Conservation (phyloP, 2,329 filamentous ascomycete species). For the Fusarium goolgardi region DNA sequence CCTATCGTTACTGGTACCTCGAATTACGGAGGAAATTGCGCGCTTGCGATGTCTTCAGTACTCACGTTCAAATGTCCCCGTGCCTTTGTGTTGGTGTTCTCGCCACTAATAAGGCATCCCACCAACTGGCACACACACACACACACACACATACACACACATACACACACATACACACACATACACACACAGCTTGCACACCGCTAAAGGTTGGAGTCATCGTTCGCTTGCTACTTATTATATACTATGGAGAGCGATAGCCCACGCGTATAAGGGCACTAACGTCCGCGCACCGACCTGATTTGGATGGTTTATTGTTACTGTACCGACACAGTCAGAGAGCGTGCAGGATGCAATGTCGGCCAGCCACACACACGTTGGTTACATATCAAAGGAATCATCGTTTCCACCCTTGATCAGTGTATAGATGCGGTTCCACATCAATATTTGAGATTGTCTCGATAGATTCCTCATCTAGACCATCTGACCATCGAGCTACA, state of each 20-base stretch:
- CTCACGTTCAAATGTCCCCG: conserved; percentile 8
- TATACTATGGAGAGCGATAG: not conserved
- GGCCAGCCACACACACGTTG: conserved; percentile 21
- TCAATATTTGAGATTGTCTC: conserved; percentile 22
- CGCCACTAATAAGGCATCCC: conserved; percentile 30
- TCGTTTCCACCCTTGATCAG: conserved; percentile 25
- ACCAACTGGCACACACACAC: conserved; percentile 13
- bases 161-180: no score
- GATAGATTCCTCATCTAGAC: conserved; percentile 21
- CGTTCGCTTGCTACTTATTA: conserved; percentile 7
- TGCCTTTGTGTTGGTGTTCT: conserved; percentile 20
- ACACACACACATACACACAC: not conserved
- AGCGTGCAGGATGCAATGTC: conserved; percentile 22
- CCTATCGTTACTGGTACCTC: conserved; percentile 16
- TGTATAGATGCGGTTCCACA: conserved; percentile 26
- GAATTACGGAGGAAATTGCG: conserved; percentile 8
- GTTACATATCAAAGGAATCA: conserved; percentile 21
- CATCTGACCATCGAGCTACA: conserved; percentile 8
- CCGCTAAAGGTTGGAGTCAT: conserved; percentile 20
- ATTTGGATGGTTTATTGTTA: conserved; percentile 11
- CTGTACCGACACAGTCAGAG: conserved; percentile 1
- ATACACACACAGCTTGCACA: conserved; percentile 10
- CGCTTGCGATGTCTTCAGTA: conserved; percentile 15
- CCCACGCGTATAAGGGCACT: conserved; percentile 23
- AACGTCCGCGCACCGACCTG: conserved; percentile 12